Evolutionary conservation across 805 yeast genomes (phyloP), one percentile per base, ranked within the genome.

Genomic region (Cyberlindnera lachancei): DNA sequence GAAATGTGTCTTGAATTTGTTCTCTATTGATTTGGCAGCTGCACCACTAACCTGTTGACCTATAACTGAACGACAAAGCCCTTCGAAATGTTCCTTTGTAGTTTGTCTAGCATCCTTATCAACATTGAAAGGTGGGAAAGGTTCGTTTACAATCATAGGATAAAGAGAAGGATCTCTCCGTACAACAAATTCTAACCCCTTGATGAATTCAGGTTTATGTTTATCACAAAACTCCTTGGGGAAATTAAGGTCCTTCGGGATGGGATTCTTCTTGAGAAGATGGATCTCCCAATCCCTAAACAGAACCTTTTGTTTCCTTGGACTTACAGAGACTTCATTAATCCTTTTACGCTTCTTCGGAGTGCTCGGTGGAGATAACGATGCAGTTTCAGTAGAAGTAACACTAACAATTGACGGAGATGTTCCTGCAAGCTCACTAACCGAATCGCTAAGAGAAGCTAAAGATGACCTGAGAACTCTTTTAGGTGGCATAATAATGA

Each of bases 31-130:
- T 8, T 48, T 53, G 0, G 96, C 95, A 1, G 96, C 94, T 1
- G 73, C 68, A 1, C 95, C 95, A 41, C 83, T 75, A 9, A 83
- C 72, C 50, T 82, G 92, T 52, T 83, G 92, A 0, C 80, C 68
- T 3, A 82, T 70, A 4, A 83, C 70, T 5, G 73, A 65, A 26
- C 63, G 55, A 2, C 63, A 63, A 7, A 74, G 49, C 14, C 61
- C 57, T 15, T 55, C 55, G 38, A 66, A 71, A 31, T 67, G 65
- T 30, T 52, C 57, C 11, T 57, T 52, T 13, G 46, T 20, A 7
- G 45, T 33, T 7, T 27, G 19, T 3, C 29, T 22, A 11, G 43
- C 41, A 16, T 29, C 38, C 12, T 40, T 36, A 8, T 35, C 38
- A 8, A 25, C 37, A 6, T 44, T 34, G 31, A 58, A 64, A 5